Conservation (phyloP, 164 flowering plant species). For the Vitis rotundifolia region DNA sequence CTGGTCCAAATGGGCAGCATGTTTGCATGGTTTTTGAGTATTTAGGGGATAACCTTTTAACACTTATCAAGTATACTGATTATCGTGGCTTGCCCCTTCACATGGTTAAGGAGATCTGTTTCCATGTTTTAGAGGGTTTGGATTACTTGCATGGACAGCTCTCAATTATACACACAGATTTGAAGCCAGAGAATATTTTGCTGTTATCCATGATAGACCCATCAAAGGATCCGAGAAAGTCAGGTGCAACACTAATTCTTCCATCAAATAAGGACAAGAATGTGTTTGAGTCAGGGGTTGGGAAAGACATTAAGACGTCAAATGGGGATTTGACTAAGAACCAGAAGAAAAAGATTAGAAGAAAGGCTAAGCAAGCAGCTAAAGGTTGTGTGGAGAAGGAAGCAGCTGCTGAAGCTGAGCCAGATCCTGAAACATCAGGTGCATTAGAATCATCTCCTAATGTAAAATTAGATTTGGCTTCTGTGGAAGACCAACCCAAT, state of each 20-base stretch:
- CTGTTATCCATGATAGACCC: constrained; percentile 81
- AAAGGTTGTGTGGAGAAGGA: constrained; percentile 66
- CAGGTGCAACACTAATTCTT: constrained; percentile 70
- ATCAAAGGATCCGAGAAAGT: constrained; percentile 68
- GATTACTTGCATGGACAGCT: constrained; percentile 86
- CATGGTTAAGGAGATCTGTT: constrained; percentile 82
- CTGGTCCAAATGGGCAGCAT: constrained; percentile 97
- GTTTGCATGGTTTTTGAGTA: constrained; percentile 97
- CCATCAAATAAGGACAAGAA: constrained; percentile 49
- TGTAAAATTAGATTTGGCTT: constrained; percentile 18
- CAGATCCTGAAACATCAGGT: constrained; percentile 31
- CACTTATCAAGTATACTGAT: constrained; percentile 75
- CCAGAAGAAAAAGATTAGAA: constrained; percentile 79
- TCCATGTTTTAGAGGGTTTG: constrained; percentile 73
- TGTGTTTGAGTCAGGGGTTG: constrained; percentile 33
- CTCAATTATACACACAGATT: constrained; percentile 89
- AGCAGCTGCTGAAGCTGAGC: constrained; percentile 41
- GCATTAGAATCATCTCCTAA: constrained; percentile 26
- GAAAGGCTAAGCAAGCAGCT: constrained; percentile 75
- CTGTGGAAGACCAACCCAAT: constrained; percentile 28
- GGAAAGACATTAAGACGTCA: constrained; percentile 41
- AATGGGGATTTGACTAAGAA: constrained; percentile 71
- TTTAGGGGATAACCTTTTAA: constrained; percentile 88
- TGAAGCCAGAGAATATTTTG: constrained; percentile 91
- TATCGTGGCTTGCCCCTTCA: constrained; percentile 75